Evolutionary conservation across 306 rosid species (phyloP), one percentile per base, ranked within the genome.

Genomic region (Dalbergia cultrata): DNA sequence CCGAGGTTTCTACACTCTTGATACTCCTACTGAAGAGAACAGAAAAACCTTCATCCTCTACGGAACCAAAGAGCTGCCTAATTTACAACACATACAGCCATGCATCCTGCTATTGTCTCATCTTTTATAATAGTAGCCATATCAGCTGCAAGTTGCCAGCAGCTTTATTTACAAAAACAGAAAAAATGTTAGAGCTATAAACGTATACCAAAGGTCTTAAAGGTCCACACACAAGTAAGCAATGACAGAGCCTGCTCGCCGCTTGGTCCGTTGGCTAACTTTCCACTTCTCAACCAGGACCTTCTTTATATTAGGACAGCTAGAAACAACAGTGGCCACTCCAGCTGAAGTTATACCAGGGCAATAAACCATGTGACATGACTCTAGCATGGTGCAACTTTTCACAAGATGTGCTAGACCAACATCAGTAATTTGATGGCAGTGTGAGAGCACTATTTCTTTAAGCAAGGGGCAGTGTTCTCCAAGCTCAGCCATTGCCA

Each of bases 351-450:
- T 89, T 70, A 93, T 80, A 43, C 90, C 87, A 6, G 90, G 87
- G 82, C 97, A 93, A 74, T 91, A 89, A 78, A 89, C 94, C 94
- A 91, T 85, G 81, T 91, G 97, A 78, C 97, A 93, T 59, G 94
- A 82, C 70, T 89, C 90, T 16, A 93, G 84, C 84, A 84, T 72
- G 44, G 82, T 67, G 89, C 97, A 93, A 74, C 82, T 74, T 72
- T 75, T 88, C 37, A 88, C 97, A 47, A 91, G 92, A 85, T 90
- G 90, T 59, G 85, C 60, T 54, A 93, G 7, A 14, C 97, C 97
- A 26, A 80, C 91, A 35, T 93, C 97, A 5, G 89, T 93, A 79
- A 93, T 86, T 77, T 84, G 90, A 74, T 87, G 90, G 86, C 97
- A 93, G 81, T 89, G 92, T 17, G 97, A 93, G 39, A 93, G 80